These are phyloP conservation scores for Cynanchum wilfordii DNA, from an alignment of 257 asterid genomes.

Conservation along the genomic window DNA sequence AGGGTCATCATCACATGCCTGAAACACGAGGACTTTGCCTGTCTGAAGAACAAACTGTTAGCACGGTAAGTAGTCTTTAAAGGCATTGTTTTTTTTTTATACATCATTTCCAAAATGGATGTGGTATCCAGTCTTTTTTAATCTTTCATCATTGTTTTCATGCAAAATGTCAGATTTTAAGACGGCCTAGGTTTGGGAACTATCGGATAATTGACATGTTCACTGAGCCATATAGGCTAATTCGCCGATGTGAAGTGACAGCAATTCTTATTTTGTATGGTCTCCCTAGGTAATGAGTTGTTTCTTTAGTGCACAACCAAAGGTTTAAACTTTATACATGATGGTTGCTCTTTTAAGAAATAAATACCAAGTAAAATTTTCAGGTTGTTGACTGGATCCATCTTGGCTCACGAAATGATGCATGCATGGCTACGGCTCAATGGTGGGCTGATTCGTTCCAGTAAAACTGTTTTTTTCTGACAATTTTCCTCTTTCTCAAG, in stretches of 20 bases:
- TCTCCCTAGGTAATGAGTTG: constrained; percentile 72
- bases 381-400: constrained; percentile 89
- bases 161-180: constrained; percentile 51
- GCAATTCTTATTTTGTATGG: constrained; percentile 93
- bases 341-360: constrained; percentile 9
- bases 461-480: neutral
- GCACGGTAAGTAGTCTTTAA: constrained; percentile 50
- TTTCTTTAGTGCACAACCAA: neutral
- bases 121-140: neutral
- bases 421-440: constrained; percentile 96
- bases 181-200: constrained; percentile 86
- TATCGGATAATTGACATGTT: constrained; percentile 79
- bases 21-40: constrained; percentile 97
- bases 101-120: neutral
- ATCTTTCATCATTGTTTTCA: constrained; percentile 1
- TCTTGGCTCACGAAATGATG: constrained; percentile 99
- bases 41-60: constrained; percentile 89
- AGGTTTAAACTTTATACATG: neutral
- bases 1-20: constrained; percentile 90
- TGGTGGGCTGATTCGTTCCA: constrained; percentile 39
- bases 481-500: neutral
- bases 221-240: constrained; percentile 80
- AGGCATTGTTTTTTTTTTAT: neutral
- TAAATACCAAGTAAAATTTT: neutral
- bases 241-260: constrained; percentile 85